Conservation (phyloP, 73 alveolate species). For the Blepharisma japonicum region DNA sequence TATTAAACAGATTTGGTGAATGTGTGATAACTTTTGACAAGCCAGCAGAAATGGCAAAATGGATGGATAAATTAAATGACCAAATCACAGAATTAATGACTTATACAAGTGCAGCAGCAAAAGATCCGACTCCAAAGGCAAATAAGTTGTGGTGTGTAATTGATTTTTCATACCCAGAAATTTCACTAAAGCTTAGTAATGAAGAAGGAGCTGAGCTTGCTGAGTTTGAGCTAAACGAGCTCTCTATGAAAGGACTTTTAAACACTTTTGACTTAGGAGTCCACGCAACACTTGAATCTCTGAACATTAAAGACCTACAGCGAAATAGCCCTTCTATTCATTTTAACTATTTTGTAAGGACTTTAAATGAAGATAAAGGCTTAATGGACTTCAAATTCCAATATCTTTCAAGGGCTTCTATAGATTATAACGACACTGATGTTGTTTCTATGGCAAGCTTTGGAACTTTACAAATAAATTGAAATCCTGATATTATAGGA, state of each 20-base stretch:
- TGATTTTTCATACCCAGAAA: neutral
- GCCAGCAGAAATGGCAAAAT: neutral
- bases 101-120: conserved; percentile 2
- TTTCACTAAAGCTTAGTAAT: conserved; percentile 12
- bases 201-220: conserved; percentile 16
- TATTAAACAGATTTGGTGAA: conserved; percentile 14
- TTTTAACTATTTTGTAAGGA: conserved; percentile 1
- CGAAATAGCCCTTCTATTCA: conserved; percentile 11
- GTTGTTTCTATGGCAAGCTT: neutral
- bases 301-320: neutral
- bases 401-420: neutral
- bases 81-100: neutral
- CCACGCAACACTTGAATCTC: neutral
- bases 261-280: neutral
- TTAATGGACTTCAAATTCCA: conserved; percentile 6
- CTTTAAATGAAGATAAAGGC: neutral
- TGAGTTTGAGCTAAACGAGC: neutral
- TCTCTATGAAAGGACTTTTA: neutral
- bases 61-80: neutral
- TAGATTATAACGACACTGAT: neutral
- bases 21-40: neutral
- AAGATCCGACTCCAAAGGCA: neutral
- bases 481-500: conserved; percentile 24
- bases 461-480: neutral
- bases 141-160: no score